A percentile compares a stretch with the other conserved stretches of the same genome.
phyloP scores from a whole-genome alignment of 1,139 yeast genomes.

The Lizanozyma gosingica region DNA sequence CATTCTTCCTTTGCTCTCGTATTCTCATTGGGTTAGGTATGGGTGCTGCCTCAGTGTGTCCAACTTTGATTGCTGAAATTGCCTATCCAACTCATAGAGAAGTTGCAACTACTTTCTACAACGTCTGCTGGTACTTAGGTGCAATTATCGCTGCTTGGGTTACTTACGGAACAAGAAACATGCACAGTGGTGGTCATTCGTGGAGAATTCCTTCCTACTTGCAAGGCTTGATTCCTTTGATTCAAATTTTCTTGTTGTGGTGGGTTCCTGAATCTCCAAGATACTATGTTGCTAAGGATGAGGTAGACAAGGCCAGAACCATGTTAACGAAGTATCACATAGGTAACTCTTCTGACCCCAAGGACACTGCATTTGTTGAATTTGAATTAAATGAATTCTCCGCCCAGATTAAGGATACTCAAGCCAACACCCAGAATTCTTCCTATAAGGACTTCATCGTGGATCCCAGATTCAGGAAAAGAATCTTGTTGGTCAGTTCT shows the following conservation, averaged over 20 bases:
- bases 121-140: slow-evolving; percentile 46
- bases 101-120: slow-evolving; percentile 35
- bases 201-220: slow-evolving; percentile 42
- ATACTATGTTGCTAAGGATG: slow-evolving; percentile 29
- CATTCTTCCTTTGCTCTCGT: slow-evolving; percentile 30
- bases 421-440: slow-evolving; percentile 14
- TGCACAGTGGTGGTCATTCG: slow-evolving; percentile 16
- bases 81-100: slow-evolving; percentile 43
- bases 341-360: slow-evolving; percentile 22
- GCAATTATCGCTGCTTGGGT: slow-evolving; percentile 49
- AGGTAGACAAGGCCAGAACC: slow-evolving; percentile 25
- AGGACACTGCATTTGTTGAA: slow-evolving; percentile 26
- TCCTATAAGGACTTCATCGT: slow-evolving; percentile 28
- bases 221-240: slow-evolving; percentile 30
- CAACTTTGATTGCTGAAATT: slow-evolving; percentile 32
- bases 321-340: slow-evolving; percentile 29
- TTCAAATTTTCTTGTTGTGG: slow-evolving; percentile 18
- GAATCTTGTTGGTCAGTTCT: slow-evolving; percentile 28
- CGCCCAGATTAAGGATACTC: slow-evolving; percentile 22
- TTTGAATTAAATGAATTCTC: slow-evolving; percentile 39
- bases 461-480: slow-evolving; percentile 31
- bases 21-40: slow-evolving; percentile 35
- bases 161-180: slow-evolving; percentile 36
- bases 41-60: slow-evolving; percentile 26
- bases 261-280: slow-evolving; percentile 43